Conservation (phyloP, 108 stramenopile species). For the Conticribra guillardii region DNA sequence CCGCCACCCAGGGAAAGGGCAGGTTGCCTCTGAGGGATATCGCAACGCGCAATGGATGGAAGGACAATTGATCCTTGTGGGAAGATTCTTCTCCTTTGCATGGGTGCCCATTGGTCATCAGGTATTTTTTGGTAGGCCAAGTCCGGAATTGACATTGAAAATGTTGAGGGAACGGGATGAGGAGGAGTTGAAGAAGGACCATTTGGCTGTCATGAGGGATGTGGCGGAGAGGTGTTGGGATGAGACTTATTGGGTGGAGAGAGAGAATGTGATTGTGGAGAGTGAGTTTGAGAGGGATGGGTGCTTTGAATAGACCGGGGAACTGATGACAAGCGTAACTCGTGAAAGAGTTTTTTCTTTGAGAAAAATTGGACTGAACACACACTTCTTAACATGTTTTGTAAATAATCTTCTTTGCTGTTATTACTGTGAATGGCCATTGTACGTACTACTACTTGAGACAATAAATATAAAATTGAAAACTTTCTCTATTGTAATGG, state of each 20-base stretch:
- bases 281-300: constrained; percentile 14
- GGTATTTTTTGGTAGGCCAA: constrained; percentile 82
- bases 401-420: no score
- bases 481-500: no score
- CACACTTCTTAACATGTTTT: no score
- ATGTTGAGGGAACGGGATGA: constrained; percentile 51
- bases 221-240: constrained; percentile 23
- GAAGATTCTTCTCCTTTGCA: constrained; percentile 75
- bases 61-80: constrained; percentile 79
- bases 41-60: constrained; percentile 66
- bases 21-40: constrained; percentile 73
- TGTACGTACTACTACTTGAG: no score
- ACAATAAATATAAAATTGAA: no score
- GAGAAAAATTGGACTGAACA: no score
- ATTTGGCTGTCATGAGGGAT: constrained; percentile 21
- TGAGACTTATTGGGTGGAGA: constrained; percentile 35
- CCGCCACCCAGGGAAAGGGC: constrained; percentile 67
- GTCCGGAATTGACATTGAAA: constrained; percentile 63
- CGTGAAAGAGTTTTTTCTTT: no score
- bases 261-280: constrained; percentile 8
- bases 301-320: constrained; percentile 14
- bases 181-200: constrained; percentile 28
- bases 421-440: no score
- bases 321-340: background rate
- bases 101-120: constrained; percentile 83